Base-by-base conservation (phyloP, 495 filamentous ascomycete species). In the Achaetomiella virescens region DNA sequence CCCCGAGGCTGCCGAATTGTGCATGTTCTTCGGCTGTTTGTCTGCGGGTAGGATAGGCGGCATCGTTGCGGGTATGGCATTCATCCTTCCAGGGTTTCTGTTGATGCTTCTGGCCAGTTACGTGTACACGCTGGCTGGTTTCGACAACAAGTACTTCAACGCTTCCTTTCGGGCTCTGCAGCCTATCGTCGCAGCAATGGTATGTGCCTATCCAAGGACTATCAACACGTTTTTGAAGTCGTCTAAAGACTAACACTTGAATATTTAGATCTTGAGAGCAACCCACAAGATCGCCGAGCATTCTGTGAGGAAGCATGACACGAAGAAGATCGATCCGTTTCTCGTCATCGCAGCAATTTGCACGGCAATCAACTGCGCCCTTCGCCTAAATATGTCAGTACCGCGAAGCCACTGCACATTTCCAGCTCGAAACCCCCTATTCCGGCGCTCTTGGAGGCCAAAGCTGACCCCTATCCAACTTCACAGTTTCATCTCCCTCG, bases 1-100 rank as follows among this genome's bases (percentile, higher is more conserved):
- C 6, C 54, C 45, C 46, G 54, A 57, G 37, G 54, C 54, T 17
- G 54, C 46, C 37, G 54, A 50, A 29, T 37, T 57, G 37, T 57
- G 54, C 45, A 57, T 57, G 54, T 57, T 57, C 54, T 57, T 57
- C 25, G 54, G 54, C 45, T 57, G 54, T 25, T 35, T 57, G 43
- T 57, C 54, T 3, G 45, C 45, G 5, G 54, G 54, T 6, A 41
- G 54, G 37, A 3, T 50, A 6, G 54, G 54, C 24, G 54, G 54
- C 6, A 57, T 57, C 24, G 18, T 57, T 37, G 54, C 54, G 10
- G 54, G 54, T 1, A 14, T 57, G n/a, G 54, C 35, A 2, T 57
- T 57, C 24, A 24, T 24, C 14, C 46, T 57, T 22, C 54, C 54
- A 22, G 54, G 54, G 22, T 57, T 57, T 29, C 45, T 57, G 43